Conservation (phyloP, 768 basidiomycete species). For the Melanogaster broomeanus region DNA sequence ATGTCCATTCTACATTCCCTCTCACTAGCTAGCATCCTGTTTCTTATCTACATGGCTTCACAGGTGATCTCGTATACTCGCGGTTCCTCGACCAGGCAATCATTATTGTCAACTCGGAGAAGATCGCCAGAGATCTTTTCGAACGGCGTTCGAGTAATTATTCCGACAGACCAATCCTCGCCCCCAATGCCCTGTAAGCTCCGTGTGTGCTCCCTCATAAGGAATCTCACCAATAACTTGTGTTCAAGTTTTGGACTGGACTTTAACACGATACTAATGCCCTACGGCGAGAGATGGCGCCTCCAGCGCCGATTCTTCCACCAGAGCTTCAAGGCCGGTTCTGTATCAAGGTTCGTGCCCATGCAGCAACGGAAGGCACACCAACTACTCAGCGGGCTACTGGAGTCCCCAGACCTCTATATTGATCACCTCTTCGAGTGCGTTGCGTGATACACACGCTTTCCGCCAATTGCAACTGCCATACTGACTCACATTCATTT, state of each 20-base stretch:
- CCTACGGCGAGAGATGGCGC: constrained; percentile 30
- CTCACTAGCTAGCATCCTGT: too few relatives aligned
- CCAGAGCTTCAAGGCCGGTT: constrained; percentile 34
- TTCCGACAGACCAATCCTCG: constrained; percentile 4
- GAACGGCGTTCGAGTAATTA: constrained; percentile 23
- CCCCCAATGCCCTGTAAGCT: too few relatives aligned
- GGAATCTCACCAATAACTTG: too few relatives aligned
- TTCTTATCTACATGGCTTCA: too few relatives aligned
- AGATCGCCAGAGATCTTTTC: constrained; percentile 24
- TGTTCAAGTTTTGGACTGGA: constrained; percentile 27
- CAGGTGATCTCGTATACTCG: constrained; percentile 24
- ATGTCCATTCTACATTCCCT: neutral
- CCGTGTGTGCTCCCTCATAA: too few relatives aligned
- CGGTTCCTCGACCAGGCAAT: constrained; percentile 25
- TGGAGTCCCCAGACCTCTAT: constrained; percentile 21
- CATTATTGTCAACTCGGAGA: constrained; percentile 26
- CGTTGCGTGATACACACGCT: too few relatives aligned
- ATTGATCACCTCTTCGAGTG: constrained; percentile 22
- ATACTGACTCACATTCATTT: neutral
- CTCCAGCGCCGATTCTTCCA: constrained; percentile 36
- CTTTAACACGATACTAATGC: constrained; percentile 26
- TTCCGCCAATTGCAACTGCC: constrained; percentile 1
- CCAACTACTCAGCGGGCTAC: constrained; percentile 29
- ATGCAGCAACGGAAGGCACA: constrained; percentile 35
- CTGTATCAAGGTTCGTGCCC: constrained; percentile 29